Evolutionary conservation across 2,329 filamentous ascomycete species (phyloP).

Genomic region (Teratosphaeria destructans): DNA sequence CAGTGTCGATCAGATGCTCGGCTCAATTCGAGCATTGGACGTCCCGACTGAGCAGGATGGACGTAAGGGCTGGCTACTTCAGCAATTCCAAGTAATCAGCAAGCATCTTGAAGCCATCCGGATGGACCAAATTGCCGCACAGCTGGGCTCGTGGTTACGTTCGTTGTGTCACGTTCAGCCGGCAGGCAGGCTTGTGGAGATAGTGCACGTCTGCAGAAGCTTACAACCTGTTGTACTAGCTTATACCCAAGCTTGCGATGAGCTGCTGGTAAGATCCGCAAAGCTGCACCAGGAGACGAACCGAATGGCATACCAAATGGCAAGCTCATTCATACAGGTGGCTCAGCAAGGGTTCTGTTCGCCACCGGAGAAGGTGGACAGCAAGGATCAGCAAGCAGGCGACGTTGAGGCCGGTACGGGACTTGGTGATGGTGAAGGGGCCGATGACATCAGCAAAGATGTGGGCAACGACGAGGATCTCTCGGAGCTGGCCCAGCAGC

Average conservation of each 20-base stretch:
- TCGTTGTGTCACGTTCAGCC: not conserved
- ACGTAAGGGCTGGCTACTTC: not conserved
- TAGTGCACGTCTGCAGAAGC: not conserved
- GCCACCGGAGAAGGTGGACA: conserved; percentile 61
- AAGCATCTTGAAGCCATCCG: not conserved
- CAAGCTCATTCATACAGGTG: conserved; percentile 67
- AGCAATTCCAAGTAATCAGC: not conserved
- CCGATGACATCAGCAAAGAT: conserved; percentile 96
- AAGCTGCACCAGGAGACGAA: conserved; percentile 1
- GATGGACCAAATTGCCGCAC: not conserved
- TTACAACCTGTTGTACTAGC: not conserved
- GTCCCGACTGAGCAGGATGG: not conserved
- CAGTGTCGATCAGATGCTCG: conserved; percentile 1
- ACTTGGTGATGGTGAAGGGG: conserved; percentile 87
- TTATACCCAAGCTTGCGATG: conserved; percentile 14
- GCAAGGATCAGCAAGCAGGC: conserved; percentile 40
- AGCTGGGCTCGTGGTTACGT: not conserved
- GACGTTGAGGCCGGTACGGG: conserved; percentile 87
- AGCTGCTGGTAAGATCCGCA: not conserved
- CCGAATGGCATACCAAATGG: conserved; percentile 33
- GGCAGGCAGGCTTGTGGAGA: not conserved
- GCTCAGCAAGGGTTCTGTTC: conserved; percentile 83
- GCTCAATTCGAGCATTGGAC: not conserved
- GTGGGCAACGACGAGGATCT: conserved; percentile 89
- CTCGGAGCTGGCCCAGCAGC: conserved; percentile 79